These are phyloP conservation scores for Fusarium sp. DNA, from an alignment of 2,329 filamentous ascomycete genomes.

Conservation along the genomic window DNA sequence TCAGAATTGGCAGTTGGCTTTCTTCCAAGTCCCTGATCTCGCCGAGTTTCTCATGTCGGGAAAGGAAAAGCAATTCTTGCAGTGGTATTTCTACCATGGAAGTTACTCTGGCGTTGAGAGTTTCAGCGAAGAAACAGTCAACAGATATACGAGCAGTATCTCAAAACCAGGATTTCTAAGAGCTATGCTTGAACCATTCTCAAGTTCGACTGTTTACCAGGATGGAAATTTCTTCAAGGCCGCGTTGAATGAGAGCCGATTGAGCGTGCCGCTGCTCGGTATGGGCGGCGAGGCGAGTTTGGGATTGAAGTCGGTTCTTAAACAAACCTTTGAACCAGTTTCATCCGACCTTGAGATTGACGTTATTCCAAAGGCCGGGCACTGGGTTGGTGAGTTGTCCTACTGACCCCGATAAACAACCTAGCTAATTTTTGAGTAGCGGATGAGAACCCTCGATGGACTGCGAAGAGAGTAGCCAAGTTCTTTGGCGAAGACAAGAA, in stretches of 20 bases:
- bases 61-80: conserved; percentile 53
- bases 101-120: conserved; percentile 52
- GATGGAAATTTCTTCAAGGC: conserved; percentile 50
- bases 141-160: conserved; percentile 51
- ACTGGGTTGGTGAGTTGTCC: conserved; percentile 39
- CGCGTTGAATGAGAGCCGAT: conserved; percentile 25
- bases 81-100: conserved; percentile 58
- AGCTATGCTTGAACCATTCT: conserved; percentile 52
- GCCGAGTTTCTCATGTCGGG: conserved; percentile 57
- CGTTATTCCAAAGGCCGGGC: conserved; percentile 40
- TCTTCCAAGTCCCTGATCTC: conserved; percentile 57
- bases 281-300: conserved; percentile 43
- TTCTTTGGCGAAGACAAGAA: conserved; percentile 29
- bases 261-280: conserved; percentile 34
- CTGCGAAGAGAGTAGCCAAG: conserved; percentile 19
- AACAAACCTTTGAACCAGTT: conserved; percentile 7
- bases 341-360: conserved; percentile 28
- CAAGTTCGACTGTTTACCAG: conserved; percentile 41
- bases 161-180: conserved; percentile 55
- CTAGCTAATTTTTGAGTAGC: conserved; percentile 12
- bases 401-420: accelerated
- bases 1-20: conserved; percentile 53
- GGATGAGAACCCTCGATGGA: conserved; percentile 41
- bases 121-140: conserved; percentile 51
- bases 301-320: conserved; percentile 9